Evolutionary conservation across 257 asterid species (phyloP).

Genomic region (Gardenia jasminoides): DNA sequence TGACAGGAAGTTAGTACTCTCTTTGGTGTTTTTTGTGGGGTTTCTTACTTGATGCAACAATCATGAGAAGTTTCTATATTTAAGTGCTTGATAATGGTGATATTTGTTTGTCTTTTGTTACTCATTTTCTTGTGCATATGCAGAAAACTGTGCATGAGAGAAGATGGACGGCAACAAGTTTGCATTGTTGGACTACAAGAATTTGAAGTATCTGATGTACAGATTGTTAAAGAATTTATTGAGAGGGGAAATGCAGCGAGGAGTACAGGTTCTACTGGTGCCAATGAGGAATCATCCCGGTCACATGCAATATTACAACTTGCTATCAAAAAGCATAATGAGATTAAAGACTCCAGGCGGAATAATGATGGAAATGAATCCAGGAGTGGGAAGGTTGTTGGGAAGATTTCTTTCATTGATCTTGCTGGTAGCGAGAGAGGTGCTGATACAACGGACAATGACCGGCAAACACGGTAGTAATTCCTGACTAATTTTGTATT

Average conservation of each 20-base stretch:
- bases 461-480: constrained; percentile 85
- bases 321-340: constrained; percentile 82
- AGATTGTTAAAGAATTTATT: constrained; percentile 83
- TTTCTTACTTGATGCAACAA: constrained; percentile 17
- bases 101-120: neutral
- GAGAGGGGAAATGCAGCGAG: constrained; percentile 89
- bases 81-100: constrained; percentile 3
- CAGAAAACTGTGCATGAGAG: constrained; percentile 97
- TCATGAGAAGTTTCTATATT: neutral
- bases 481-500: neutral
- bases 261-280: constrained; percentile 98
- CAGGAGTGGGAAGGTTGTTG: constrained; percentile 76
- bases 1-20: constrained; percentile 72
- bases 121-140: neutral
- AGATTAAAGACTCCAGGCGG: constrained; percentile 78
- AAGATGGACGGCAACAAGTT: constrained; percentile 94
- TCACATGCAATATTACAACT: constrained; percentile 96
- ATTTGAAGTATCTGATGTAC: constrained; percentile 94
- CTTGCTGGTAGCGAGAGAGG: constrained; percentile 99
- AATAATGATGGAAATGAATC: constrained; percentile 73
- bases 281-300: constrained; percentile 98
- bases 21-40: constrained; percentile 18
- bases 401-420: constrained; percentile 95
- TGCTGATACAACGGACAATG: constrained; percentile 98
- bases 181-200: constrained; percentile 99